These are phyloP conservation scores for Kuraishia molischiana DNA, from an alignment of 805 yeast genomes.

Conservation along the genomic window DNA sequence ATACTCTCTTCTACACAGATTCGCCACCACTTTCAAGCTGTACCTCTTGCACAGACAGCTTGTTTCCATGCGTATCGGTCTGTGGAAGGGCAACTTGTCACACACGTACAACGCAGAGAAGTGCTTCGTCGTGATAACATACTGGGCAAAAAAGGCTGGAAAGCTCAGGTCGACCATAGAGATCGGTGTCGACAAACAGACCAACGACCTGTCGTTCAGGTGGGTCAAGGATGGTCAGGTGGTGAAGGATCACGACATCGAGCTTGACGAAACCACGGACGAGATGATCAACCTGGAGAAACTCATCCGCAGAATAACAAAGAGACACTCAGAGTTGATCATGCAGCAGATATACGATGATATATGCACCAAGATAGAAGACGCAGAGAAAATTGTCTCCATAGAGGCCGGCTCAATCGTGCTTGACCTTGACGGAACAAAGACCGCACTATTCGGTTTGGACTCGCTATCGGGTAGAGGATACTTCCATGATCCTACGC, in stretches of 20 bases:
- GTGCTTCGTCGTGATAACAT: constrained; percentile 44
- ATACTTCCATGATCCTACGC: constrained; percentile 35
- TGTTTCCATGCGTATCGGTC: constrained; percentile 33
- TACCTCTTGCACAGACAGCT: constrained; percentile 51
- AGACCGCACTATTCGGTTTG: constrained; percentile 18
- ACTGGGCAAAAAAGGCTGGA: constrained; percentile 51
- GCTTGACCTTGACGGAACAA: constrained; percentile 17
- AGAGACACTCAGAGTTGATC: constrained; percentile 27
- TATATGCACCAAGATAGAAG: constrained; percentile 16
- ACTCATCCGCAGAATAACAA: constrained; percentile 26
- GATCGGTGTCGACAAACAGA: constrained; percentile 40
- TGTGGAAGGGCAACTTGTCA: constrained; percentile 53
- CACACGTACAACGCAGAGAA: constrained; percentile 47
- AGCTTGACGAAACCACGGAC: constrained; percentile 14
- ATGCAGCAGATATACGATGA: constrained; percentile 22
- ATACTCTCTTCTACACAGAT: constrained; percentile 45
- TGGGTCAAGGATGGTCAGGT: constrained; percentile 52
- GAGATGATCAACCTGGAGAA: constrained; percentile 22
- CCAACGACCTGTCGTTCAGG: constrained; percentile 37
- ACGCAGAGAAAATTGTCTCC: constrained; percentile 18
- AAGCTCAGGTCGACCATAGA: constrained; percentile 43
- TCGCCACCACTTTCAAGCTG: constrained; percentile 55
- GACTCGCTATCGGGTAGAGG: constrained; percentile 29
- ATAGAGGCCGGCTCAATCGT: constrained; percentile 11
- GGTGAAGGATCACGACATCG: constrained; percentile 11